Conservation (phyloP, 768 basidiomycete genomes). For the Podaxis rugospora region DNA sequence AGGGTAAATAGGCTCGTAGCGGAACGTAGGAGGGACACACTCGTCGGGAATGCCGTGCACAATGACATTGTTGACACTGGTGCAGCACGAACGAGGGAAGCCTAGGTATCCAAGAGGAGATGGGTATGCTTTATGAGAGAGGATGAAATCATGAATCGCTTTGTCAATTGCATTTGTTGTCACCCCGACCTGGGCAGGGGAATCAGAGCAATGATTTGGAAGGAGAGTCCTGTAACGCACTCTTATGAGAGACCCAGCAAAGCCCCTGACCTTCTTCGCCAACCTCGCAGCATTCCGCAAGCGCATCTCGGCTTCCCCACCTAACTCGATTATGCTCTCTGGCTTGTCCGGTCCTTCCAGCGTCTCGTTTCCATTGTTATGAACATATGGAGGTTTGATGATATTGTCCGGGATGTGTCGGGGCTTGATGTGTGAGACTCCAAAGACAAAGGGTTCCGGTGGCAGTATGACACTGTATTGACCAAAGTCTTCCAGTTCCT, state of each 20-base stretch:
- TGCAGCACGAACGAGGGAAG: conserved; percentile 78
- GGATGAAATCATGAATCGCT: conserved; percentile 66
- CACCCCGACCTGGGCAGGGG: conserved; percentile 45
- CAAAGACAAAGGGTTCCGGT: conserved; percentile 58
- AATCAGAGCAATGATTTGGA: neutral
- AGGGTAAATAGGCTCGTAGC: too few species aligned
- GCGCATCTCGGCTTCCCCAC: conserved; percentile 45
- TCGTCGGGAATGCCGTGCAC: conserved; percentile 90
- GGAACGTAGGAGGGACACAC: conserved; percentile 34
- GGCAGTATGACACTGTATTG: conserved; percentile 61
- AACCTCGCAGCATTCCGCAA: conserved; percentile 52
- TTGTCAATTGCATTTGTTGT: conserved; percentile 78
- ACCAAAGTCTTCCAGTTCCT: conserved; percentile 36
- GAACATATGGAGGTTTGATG: conserved; percentile 49
- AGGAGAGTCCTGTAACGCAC: conserved; percentile 26
- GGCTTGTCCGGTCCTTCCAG: conserved; percentile 2
- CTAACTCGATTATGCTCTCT: conserved; percentile 36
- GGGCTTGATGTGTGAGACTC: conserved; percentile 55
- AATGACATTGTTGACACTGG: conserved; percentile 85
- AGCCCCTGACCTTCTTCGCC: conserved; percentile 53
- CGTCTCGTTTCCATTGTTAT: conserved; percentile 15
- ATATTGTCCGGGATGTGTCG: conserved; percentile 57
- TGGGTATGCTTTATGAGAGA: conserved; percentile 73
- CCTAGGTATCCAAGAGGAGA: conserved; percentile 77
- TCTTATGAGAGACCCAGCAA: conserved; percentile 49